Conservation (phyloP, 208 protist species). For the Crithidia fasciculata region DNA sequence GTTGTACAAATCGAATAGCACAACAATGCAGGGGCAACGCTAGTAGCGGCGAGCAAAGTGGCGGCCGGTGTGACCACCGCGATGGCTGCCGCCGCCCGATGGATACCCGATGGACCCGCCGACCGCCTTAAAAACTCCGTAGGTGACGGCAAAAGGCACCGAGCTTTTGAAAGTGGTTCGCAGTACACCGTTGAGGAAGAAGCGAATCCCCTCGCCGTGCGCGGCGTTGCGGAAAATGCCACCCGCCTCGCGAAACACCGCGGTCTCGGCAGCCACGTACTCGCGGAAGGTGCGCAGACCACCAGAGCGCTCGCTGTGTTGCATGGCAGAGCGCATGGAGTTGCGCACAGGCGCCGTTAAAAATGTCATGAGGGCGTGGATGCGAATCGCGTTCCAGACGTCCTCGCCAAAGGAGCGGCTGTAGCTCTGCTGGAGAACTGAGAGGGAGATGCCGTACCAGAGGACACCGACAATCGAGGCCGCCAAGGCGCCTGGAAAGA, state of each 20-base stretch:
- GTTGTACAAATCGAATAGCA: background rate
- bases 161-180: constrained; percentile 87
- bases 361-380: constrained; percentile 86
- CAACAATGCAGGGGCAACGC: background rate
- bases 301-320: constrained; percentile 70
- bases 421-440: constrained; percentile 58
- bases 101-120: constrained; percentile 75
- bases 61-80: constrained; percentile 38
- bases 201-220: constrained; percentile 64
- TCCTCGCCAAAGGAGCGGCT: constrained; percentile 54
- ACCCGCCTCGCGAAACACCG: constrained; percentile 69
- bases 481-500: constrained; percentile 71
- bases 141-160: constrained; percentile 86
- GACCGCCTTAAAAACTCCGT: constrained; percentile 67
- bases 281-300: constrained; percentile 57
- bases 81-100: constrained; percentile 22
- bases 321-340: constrained; percentile 74
- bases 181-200: constrained; percentile 82
- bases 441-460: constrained; percentile 79
- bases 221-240: constrained; percentile 65
- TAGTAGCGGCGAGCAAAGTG: constrained; percentile 47
- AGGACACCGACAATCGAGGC: constrained; percentile 59
- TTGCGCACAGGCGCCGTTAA: constrained; percentile 82
- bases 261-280: constrained; percentile 72
- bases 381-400: constrained; percentile 70